Evolutionary conservation across 352 stramenopile genomes (phyloP).

Genomic region (Globisporangium sylvaticum): DNA sequence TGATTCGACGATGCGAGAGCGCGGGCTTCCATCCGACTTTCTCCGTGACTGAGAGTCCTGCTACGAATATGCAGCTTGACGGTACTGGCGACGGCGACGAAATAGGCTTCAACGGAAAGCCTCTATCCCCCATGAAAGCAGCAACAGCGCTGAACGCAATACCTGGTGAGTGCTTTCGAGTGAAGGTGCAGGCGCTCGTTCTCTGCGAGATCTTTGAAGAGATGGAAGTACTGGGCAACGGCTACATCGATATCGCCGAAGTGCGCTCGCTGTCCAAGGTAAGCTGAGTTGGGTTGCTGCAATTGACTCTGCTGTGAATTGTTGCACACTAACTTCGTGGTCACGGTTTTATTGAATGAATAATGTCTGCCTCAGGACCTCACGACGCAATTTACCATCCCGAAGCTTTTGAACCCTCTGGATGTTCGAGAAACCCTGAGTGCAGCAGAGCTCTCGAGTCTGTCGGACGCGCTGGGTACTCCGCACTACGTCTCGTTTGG

Average conservation of each 20-base stretch:
- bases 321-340: background rate
- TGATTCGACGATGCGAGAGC: constrained; percentile 48
- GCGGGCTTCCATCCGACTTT: constrained; percentile 29
- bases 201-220: constrained; percentile 67
- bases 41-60: background rate
- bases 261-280: constrained; percentile 58
- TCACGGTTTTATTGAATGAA: background rate
- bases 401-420: constrained; percentile 15
- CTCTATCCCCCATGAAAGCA: background rate
- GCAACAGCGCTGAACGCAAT: background rate
- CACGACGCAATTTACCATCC: constrained; percentile 9
- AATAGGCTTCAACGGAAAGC: background rate
- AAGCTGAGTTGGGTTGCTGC: background rate
- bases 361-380: constrained; percentile 9
- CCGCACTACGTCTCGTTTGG: constrained; percentile 22
- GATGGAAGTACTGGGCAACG: constrained; percentile 59
- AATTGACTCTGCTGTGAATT: background rate
- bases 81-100: background rate
- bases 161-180: constrained; percentile 22
- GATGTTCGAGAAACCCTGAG: constrained; percentile 16
- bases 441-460: constrained; percentile 15
- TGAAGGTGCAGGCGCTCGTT: constrained; percentile 32
- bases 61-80: background rate
- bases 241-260: constrained; percentile 67
- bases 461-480: constrained; percentile 23